Conservation (phyloP, 2,329 filamentous ascomycete species). For the Xenoacremonium recifei region DNA sequence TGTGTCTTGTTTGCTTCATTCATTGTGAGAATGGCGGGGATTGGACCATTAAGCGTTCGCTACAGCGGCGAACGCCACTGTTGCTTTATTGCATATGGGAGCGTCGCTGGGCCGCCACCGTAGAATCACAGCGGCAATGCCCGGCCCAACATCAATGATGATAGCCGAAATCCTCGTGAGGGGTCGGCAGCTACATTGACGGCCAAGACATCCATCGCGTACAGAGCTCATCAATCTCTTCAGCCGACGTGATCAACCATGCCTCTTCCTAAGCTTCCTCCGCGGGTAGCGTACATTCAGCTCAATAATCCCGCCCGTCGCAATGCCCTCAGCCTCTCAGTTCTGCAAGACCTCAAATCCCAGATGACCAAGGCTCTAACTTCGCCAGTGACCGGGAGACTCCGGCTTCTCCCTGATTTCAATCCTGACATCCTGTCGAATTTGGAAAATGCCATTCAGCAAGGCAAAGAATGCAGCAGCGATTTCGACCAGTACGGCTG, state of each 20-base stretch:
- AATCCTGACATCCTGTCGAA: slow-evolving; percentile 2
- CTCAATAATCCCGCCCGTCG: slow-evolving; percentile 18
- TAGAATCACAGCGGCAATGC: too few species aligned
- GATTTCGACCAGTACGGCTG: slow-evolving; percentile 17
- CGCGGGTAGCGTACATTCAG: slow-evolving; percentile 14
- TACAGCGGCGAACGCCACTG: too few species aligned
- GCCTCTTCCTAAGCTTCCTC: slow-evolving; percentile 18
- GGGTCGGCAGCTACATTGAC: too few species aligned
- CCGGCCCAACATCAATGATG: too few species aligned
- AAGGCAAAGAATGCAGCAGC: neutral
- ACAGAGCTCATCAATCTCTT: neutral
- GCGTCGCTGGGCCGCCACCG: too few species aligned
- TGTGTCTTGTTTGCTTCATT: too few species aligned
- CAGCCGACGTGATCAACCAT: too few species aligned
- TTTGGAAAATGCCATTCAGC: slow-evolving; percentile 4
- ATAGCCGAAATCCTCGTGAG: too few species aligned
- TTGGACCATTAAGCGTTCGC: too few species aligned
- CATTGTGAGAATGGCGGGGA: too few species aligned
- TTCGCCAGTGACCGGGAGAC: slow-evolving; percentile 5
- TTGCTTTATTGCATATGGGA: too few species aligned
- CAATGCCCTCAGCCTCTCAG: slow-evolving; percentile 19
- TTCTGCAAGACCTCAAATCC: slow-evolving; percentile 16
- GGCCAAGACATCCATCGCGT: neutral
- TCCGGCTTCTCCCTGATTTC: slow-evolving; percentile 16
- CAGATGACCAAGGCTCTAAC: slow-evolving; percentile 17